Evolutionary conservation across 2,329 filamentous ascomycete species (phyloP).

Genomic region (Fusarium robinianum): DNA sequence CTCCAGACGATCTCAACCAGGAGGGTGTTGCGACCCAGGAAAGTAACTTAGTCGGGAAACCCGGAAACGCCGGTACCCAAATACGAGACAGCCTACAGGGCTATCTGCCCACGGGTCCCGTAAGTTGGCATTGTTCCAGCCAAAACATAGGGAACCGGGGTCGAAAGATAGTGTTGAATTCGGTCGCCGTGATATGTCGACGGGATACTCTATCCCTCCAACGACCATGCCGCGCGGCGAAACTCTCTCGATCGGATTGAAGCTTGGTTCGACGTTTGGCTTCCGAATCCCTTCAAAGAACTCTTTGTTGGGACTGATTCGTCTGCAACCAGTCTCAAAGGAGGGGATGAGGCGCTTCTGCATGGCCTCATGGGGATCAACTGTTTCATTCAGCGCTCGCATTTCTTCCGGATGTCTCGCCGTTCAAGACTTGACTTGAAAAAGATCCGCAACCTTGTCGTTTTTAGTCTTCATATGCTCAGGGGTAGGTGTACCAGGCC

Average conservation of each 20-base stretch:
- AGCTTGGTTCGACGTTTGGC: conserved; percentile 46
- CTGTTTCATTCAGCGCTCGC: conserved; percentile 20
- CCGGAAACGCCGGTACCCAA: conserved; percentile 38
- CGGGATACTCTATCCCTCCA: conserved; percentile 24
- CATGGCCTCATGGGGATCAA: conserved; percentile 17
- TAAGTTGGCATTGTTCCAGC: conserved; percentile 19
- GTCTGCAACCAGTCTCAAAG: conserved; percentile 33
- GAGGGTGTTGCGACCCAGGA: conserved; percentile 39
- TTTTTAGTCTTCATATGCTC: background rate
- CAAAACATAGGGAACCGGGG: conserved; percentile 34
- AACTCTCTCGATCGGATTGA: conserved; percentile 33
- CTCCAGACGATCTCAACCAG: conserved; percentile 38
- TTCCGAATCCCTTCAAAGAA: conserved; percentile 48
- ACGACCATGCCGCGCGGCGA: conserved; percentile 34
- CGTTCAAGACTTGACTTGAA: conserved; percentile 39
- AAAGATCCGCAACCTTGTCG: conserved; percentile 46
- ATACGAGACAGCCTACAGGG: conserved; percentile 40
- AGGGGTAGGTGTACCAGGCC: too few species aligned
- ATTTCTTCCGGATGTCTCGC: conserved; percentile 14
- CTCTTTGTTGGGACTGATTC: conserved; percentile 44
- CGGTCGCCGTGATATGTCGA: conserved; percentile 30
- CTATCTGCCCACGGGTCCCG: conserved; percentile 25
- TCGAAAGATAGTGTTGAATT: conserved; percentile 30
- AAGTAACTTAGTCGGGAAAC: conserved; percentile 38
- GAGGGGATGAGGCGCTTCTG: conserved; percentile 26